Evolutionary conservation across 345 rosid genomes (phyloP).

Genomic region (Lepidium aucheri): DNA sequence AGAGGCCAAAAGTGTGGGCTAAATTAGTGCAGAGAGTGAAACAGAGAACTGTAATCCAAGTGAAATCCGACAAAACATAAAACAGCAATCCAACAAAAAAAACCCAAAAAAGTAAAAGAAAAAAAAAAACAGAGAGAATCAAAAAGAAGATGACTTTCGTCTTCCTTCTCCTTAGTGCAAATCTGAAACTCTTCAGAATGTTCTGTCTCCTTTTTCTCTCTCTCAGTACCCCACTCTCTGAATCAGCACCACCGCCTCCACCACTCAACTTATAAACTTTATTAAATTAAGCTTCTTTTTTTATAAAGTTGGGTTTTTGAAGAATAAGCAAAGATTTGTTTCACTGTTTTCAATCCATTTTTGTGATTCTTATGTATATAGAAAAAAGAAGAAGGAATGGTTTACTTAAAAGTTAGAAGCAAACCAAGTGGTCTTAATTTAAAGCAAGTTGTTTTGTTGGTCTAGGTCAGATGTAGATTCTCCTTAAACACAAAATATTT

Average conservation of each 20-base stretch:
- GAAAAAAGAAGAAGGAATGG: not conserved
- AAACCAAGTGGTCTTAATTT: too few relatives aligned
- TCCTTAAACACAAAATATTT: too few relatives aligned
- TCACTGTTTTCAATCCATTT: slow-evolving; percentile 7
- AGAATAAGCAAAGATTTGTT: slow-evolving; percentile 1
- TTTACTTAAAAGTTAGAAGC: not conserved
- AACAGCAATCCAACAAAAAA: slow-evolving; percentile 24
- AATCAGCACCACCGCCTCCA: slow-evolving; percentile 34
- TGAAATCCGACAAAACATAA: slow-evolving; percentile 25
- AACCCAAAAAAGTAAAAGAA: slow-evolving; percentile 2
- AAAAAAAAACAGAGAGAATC: slow-evolving; percentile 27
- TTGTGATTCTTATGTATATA: slow-evolving; percentile 6
- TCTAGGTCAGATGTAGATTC: too few relatives aligned
- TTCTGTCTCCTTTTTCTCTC: slow-evolving; percentile 11
- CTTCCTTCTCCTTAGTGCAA: slow-evolving; percentile 16
- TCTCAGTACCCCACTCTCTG: slow-evolving; percentile 23
- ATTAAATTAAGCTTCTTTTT: not conserved
- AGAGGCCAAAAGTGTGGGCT: slow-evolving; percentile 2
- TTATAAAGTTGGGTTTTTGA: not conserved
- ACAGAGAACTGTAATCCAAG: slow-evolving; percentile 13
- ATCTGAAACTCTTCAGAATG: slow-evolving; percentile 24
- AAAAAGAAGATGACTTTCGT: slow-evolving; percentile 38
- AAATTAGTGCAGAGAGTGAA: slow-evolving; percentile 2
- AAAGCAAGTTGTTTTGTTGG: too few relatives aligned
- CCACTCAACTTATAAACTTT: slow-evolving; percentile 18